These are phyloP conservation scores for Zopfia rhizophila DNA, from an alignment of 2,329 filamentous ascomycete species.

Conservation along the genomic window DNA sequence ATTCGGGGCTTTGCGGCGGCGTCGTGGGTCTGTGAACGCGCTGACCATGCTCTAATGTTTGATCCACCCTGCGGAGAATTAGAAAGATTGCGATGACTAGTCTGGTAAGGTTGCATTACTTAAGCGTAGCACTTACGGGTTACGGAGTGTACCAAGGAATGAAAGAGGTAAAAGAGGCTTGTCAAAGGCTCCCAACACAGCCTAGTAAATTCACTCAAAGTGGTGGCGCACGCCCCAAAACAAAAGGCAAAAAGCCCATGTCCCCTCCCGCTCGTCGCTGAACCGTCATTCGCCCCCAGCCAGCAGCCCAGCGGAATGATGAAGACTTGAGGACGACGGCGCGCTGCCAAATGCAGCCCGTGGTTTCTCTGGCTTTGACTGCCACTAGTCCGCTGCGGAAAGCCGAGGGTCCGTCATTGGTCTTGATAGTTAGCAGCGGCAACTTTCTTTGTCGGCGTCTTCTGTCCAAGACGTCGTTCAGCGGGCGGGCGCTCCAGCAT, in stretches of 20 bases:
- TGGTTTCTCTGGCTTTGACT: no score
- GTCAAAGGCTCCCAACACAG: constrained; percentile 22
- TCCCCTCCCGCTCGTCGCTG: constrained; percentile 37
- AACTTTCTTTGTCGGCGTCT: no score
- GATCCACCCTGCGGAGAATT: no score
- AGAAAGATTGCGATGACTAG: no score
- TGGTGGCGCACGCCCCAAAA: constrained; percentile 32
- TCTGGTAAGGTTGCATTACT: constrained; percentile 28
- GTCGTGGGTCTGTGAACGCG: no score
- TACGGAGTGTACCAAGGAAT: constrained; percentile 20
- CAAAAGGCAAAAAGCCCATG: constrained; percentile 31
- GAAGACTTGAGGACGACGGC: constrained; percentile 22
- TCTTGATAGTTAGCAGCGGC: no score
- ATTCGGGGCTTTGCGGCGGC: background rate
- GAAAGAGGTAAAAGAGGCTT: constrained; percentile 27
- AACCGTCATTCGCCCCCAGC: constrained; percentile 35
- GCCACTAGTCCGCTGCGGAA: no score
- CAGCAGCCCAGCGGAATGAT: constrained; percentile 24
- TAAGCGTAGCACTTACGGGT: no score
- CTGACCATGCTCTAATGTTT: no score
- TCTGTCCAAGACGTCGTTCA: no score
- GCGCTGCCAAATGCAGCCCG: constrained; percentile 22
- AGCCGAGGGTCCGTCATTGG: no score
- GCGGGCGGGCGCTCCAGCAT: no score
- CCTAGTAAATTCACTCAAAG: background rate